Percentiles rank a stretch among this genome's conserved stretches.
Conservation (phyloP, 345 rosid genomes). For the Eucalyptus pumila region DNA sequence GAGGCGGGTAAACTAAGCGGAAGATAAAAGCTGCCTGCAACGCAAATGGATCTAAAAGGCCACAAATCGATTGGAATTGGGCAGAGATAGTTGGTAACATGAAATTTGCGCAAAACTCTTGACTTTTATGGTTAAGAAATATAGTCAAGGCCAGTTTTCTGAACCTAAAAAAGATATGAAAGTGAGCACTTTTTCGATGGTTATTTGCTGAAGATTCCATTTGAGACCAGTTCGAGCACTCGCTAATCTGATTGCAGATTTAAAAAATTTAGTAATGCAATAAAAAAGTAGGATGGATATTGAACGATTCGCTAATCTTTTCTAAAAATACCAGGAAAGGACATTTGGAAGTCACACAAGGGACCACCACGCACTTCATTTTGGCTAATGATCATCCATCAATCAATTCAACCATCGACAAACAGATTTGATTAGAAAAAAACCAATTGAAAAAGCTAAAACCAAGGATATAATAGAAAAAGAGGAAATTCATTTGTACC, state of each 20-base stretch:
- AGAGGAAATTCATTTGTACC: not conserved
- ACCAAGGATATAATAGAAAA: not conserved
- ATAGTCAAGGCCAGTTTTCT: not conserved
- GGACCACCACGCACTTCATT: not conserved
- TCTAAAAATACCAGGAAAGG: not conserved
- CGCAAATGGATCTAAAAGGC: not conserved
- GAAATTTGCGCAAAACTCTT: not conserved
- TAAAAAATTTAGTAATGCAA: not conserved
- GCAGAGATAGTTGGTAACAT: not conserved
- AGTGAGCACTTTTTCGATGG: not conserved
- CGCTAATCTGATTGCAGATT: not conserved
- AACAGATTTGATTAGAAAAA: not conserved
- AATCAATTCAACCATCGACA: not conserved
- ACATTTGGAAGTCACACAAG: not conserved
- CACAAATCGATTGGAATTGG: not conserved
- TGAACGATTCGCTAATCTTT: too few relatives aligned
- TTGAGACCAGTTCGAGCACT: fast-evolving
- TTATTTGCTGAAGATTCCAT: not conserved
- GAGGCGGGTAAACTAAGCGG: not conserved
- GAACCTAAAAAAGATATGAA: not conserved
- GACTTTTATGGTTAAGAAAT: not conserved
- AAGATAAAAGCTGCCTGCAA: fast-evolving
- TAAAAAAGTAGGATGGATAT: not conserved
- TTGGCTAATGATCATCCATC: not conserved
- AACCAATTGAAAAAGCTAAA: not conserved